Percentiles rank a stretch among this genome's conserved stretches.
Conservation (phyloP, 1,284 basidiomycete species). For the Flammula alnicola region DNA sequence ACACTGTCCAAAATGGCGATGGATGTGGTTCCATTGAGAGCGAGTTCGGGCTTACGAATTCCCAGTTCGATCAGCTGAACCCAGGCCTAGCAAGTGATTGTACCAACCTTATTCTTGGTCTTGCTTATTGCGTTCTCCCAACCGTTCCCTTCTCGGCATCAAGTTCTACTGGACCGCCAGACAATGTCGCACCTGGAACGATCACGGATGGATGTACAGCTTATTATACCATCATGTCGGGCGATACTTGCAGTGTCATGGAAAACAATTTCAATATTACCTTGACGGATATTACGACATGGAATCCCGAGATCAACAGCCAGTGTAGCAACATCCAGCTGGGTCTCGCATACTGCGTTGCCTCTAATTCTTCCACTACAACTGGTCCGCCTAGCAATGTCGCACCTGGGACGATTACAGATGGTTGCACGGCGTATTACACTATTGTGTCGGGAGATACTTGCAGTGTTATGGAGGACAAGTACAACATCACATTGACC, state of each 20-base stretch:
- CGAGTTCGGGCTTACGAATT: slow-evolving; percentile 16
- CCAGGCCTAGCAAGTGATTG: slow-evolving; percentile 23
- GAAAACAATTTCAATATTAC: too few species aligned
- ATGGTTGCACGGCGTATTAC: slow-evolving; percentile 20
- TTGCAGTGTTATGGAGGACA: slow-evolving; percentile 14
- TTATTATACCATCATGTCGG: too few species aligned
- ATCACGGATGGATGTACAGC: too few species aligned
- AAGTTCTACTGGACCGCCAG: slow-evolving; percentile 20
- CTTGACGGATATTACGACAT: too few species aligned
- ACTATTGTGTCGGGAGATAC: slow-evolving; percentile 19
- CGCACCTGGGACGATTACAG: slow-evolving; percentile 22
- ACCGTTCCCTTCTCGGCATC: slow-evolving; percentile 14
- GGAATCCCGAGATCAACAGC: too few species aligned
- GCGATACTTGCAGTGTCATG: too few species aligned
- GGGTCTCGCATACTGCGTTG: too few species aligned
- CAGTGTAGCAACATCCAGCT: too few species aligned
- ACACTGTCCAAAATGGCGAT: slow-evolving; percentile 25
- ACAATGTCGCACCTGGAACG: too few species aligned
- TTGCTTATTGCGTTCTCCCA: slow-evolving; percentile 25
- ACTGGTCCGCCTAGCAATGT: too few species aligned
- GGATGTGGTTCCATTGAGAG: slow-evolving; percentile 20
- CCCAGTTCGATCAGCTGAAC: slow-evolving; percentile 22
- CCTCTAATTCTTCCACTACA: too few species aligned
- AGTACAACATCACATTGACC: slow-evolving; percentile 12
- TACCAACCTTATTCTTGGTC: slow-evolving; percentile 23